Conservation (phyloP, 345 rosid genomes). For the Ailanthus altissimus region DNA sequence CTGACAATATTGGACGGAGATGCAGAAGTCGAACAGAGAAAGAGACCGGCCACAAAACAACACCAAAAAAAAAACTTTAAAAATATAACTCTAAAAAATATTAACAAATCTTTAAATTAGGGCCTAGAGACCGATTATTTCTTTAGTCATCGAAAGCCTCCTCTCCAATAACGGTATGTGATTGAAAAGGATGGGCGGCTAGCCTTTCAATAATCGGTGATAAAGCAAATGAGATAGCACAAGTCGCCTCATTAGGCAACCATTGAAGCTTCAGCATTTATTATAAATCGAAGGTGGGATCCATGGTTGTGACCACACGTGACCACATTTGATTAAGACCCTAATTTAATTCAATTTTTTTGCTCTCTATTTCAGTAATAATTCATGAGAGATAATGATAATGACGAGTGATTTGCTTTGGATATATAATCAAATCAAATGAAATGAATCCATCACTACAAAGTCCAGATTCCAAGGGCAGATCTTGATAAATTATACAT, state of each 20-base stretch:
- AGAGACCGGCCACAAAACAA: too few species aligned
- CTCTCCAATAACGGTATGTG: too few species aligned
- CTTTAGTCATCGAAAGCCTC: too few species aligned
- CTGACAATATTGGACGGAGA: too few species aligned
- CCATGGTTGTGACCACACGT: not conserved
- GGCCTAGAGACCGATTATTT: too few species aligned
- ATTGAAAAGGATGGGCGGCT: too few species aligned
- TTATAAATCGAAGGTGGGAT: constrained; percentile 5
- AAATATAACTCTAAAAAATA: too few species aligned
- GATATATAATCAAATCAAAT: not conserved
- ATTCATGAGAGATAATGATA: not conserved
- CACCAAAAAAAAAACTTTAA: too few species aligned
- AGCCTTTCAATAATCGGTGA: not conserved
- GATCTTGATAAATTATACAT: constrained; percentile 28
- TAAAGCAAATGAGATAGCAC: too few species aligned
- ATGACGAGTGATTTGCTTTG: not conserved
- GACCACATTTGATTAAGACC: constrained; percentile 6
- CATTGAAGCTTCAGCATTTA: not conserved
- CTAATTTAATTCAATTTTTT: not conserved
- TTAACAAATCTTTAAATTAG: too few species aligned
- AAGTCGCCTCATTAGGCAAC: not conserved
- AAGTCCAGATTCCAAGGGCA: constrained; percentile 42
- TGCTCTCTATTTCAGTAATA: not conserved
- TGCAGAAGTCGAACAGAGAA: too few species aligned
- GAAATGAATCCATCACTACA: constrained; percentile 17